Conservation (phyloP, 2,329 filamentous ascomycete species). For the Cladosporium austrohemisphaericum region DNA sequence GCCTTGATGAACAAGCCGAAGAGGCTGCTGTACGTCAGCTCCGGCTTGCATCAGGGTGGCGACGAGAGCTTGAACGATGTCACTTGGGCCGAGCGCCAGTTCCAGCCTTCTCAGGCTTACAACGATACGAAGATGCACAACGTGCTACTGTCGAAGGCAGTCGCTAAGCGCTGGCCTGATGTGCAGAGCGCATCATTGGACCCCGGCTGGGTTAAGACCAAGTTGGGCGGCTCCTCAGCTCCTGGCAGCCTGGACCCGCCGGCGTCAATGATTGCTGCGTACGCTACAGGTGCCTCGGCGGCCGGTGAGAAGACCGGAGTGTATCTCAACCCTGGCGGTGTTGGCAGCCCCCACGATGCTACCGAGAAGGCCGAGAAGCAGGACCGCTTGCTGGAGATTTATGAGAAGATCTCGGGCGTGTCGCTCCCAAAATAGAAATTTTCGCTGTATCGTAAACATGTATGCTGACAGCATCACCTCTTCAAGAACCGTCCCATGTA, state of each 20-base stretch:
- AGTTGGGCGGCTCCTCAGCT: constrained; percentile 43
- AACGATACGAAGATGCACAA: constrained; percentile 56
- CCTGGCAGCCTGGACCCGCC: constrained; percentile 47
- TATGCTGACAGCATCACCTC: constrained; percentile 1
- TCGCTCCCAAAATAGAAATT: constrained; percentile 25
- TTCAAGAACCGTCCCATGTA: constrained; percentile 25
- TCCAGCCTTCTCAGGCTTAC: constrained; percentile 43
- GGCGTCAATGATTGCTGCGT: constrained; percentile 47
- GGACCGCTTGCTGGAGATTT: constrained; percentile 42
- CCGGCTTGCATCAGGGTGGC: constrained; percentile 49
- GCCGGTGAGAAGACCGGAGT: constrained; percentile 42
- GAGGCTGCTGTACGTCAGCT: constrained; percentile 52
- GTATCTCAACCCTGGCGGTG: constrained; percentile 29
- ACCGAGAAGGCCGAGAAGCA: constrained; percentile 42
- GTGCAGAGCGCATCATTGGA: constrained; percentile 48
- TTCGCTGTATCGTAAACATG: not conserved
- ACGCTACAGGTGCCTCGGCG: constrained; percentile 41
- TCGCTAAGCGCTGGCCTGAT: constrained; percentile 45
- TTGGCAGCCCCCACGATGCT: constrained; percentile 25
- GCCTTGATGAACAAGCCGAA: constrained; percentile 48
- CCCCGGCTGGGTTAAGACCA: constrained; percentile 45
- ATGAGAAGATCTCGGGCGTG: constrained; percentile 35
- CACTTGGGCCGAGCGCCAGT: constrained; percentile 37
- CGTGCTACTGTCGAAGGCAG: constrained; percentile 53
- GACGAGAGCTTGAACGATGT: constrained; percentile 42